phyloP scores from a whole-genome alignment of 148 eudicot species.

The Pouteria glomerata region DNA sequence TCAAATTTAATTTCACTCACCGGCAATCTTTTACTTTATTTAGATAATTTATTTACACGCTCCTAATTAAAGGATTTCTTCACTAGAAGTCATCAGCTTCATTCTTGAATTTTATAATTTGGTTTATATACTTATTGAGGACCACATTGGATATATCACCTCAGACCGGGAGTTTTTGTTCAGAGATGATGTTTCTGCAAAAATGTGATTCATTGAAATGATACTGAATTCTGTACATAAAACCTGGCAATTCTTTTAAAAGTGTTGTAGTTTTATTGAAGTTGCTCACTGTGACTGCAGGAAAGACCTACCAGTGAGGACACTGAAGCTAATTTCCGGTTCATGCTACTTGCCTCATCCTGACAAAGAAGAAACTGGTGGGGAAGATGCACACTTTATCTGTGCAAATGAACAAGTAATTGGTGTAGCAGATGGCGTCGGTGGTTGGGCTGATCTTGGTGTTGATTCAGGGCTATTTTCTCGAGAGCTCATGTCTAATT shows the following conservation, averaged over 20 bases:
- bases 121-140: neutral
- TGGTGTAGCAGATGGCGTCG: slow-evolving; percentile 78
- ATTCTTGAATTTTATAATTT: neutral
- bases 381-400: slow-evolving; percentile 74
- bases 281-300: slow-evolving; percentile 32
- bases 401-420: slow-evolving; percentile 46
- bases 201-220: neutral
- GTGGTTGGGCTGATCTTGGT: slow-evolving; percentile 68
- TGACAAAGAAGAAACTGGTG: slow-evolving; percentile 57
- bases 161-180: neutral
- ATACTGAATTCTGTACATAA: neutral
- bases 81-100: neutral
- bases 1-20: neutral
- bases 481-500: slow-evolving; percentile 60
- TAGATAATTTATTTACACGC: neutral
- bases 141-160: neutral
- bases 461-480: slow-evolving; percentile 60
- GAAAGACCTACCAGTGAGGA: slow-evolving; percentile 22
- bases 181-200: no score
- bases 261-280: neutral
- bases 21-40: neutral
- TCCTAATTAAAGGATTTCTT: neutral
- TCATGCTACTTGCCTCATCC: slow-evolving; percentile 66
- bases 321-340: slow-evolving; percentile 49
- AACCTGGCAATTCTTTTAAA: neutral